A percentile compares a stretch with the other conserved stretches of the same genome.
phyloP scores from a whole-genome alignment of 2,329 filamentous ascomycete genomes.

The Pseudocercospora eumusae region DNA sequence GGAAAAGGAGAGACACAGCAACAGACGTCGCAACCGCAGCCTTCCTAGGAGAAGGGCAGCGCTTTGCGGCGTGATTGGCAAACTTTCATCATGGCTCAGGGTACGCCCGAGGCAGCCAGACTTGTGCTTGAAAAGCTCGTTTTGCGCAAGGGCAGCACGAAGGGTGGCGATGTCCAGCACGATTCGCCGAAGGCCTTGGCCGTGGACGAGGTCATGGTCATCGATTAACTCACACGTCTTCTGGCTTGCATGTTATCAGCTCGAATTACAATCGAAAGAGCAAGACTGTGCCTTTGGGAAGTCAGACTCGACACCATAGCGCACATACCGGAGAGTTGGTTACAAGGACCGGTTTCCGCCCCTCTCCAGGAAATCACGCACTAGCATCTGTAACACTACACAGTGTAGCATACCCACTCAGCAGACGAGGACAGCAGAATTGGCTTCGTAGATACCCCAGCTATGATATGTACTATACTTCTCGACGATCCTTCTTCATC shows the following conservation, averaged over 20 bases:
- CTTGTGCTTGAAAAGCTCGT: background rate
- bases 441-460: constrained; percentile 13
- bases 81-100: background rate
- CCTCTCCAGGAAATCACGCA: constrained; percentile 1
- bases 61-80: background rate
- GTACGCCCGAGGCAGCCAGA: background rate
- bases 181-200: background rate
- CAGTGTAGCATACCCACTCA: constrained; percentile 10
- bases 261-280: background rate
- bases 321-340: background rate
- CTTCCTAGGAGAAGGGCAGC: constrained; percentile 9
- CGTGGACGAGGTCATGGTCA: background rate
- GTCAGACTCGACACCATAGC: background rate
- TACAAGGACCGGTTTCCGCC: background rate
- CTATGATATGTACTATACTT: constrained; percentile 11
- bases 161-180: background rate
- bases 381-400: constrained; percentile 8
- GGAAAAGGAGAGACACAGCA: background rate
- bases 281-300: background rate
- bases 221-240: background rate
- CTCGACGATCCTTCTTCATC: constrained; percentile 3
- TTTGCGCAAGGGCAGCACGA: background rate
- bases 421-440: constrained; percentile 2
- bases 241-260: background rate
- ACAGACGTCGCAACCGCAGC: constrained; percentile 7